A percentile compares a stretch with the other conserved stretches of the same genome.
phyloP scores from a whole-genome alignment of 441 rosid species.

The Biscutella auriculata region DNA sequence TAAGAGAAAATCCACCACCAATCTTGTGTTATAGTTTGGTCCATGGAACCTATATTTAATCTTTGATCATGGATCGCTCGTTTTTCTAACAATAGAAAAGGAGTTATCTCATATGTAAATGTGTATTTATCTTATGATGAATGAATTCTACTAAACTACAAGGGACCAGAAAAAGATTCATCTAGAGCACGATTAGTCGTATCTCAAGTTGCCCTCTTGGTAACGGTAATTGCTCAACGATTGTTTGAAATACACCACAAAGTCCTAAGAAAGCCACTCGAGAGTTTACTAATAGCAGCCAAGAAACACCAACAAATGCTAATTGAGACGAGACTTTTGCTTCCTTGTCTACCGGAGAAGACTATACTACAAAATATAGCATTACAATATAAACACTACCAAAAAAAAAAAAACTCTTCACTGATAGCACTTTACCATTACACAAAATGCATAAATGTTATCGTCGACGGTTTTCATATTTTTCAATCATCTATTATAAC shows the following conservation, averaged over 20 bases:
- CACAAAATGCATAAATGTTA: too few species aligned
- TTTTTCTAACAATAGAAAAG: conserved; percentile 7
- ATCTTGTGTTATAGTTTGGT: conserved; percentile 18
- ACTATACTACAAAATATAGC: too few species aligned
- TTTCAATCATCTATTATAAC: too few species aligned
- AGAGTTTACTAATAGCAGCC: background rate
- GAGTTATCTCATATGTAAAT: conserved; percentile 6
- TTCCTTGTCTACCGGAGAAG: too few species aligned
- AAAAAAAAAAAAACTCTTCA: too few species aligned
- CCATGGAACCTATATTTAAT: conserved; percentile 14
- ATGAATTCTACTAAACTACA: background rate
- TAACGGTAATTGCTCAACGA: conserved; percentile 4
- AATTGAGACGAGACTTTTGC: background rate
- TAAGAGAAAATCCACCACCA: conserved; percentile 18
- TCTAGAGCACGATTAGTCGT: conserved; percentile 3
- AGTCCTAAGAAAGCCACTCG: background rate
- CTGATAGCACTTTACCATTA: too few species aligned
- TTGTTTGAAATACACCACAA: background rate
- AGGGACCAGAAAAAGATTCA: conserved; percentile 7
- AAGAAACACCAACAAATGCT: background rate
- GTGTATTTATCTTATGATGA: background rate
- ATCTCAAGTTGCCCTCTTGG: conserved; percentile 21
- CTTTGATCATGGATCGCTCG: background rate
- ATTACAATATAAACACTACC: too few species aligned
- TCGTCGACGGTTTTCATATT: too few species aligned